phyloP scores from a whole-genome alignment of 2,329 filamentous ascomycete species.

The Penicillium griseofulvum region DNA sequence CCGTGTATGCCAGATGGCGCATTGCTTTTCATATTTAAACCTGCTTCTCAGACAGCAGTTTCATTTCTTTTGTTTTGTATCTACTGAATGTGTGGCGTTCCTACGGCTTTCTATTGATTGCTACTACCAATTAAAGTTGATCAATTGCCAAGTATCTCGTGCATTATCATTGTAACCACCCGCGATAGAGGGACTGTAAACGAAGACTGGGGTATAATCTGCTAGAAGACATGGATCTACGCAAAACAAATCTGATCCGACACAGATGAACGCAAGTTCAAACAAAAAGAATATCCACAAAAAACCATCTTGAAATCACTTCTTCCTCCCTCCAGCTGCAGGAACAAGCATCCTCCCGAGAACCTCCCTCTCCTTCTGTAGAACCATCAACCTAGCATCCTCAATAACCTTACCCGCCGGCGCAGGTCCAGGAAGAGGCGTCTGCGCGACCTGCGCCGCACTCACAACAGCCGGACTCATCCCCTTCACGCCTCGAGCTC shows the following conservation, averaged over 20 bases:
- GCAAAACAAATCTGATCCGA: neutral
- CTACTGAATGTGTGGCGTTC: constrained; percentile 21
- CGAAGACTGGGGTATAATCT: constrained; percentile 1
- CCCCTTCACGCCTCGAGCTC: constrained; percentile 35
- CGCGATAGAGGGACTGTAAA: neutral
- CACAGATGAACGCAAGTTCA: neutral
- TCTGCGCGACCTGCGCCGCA: constrained; percentile 18
- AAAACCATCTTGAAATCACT: constrained; percentile 14
- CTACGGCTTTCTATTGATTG: neutral
- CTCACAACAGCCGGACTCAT: constrained; percentile 16
- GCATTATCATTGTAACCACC: neutral
- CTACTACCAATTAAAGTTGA: neutral
- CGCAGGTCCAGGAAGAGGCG: constrained; percentile 17
- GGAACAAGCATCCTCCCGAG: constrained; percentile 61
- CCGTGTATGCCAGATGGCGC: neutral
- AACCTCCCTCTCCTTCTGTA: constrained; percentile 67
- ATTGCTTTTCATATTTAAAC: neutral
- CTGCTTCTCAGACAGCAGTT: neutral
- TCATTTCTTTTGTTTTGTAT: constrained; percentile 17
- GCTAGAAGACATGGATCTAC: neutral
- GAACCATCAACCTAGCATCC: constrained; percentile 61
- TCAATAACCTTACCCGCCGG: constrained; percentile 60
- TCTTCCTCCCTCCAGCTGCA: constrained; percentile 28
- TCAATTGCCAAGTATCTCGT: neutral
- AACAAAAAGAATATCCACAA: neutral